Evolutionary conservation across 73 alveolate genomes (phyloP), one percentile per base, ranked within the genome.

Genomic region (Blepharisma japonicum): DNA sequence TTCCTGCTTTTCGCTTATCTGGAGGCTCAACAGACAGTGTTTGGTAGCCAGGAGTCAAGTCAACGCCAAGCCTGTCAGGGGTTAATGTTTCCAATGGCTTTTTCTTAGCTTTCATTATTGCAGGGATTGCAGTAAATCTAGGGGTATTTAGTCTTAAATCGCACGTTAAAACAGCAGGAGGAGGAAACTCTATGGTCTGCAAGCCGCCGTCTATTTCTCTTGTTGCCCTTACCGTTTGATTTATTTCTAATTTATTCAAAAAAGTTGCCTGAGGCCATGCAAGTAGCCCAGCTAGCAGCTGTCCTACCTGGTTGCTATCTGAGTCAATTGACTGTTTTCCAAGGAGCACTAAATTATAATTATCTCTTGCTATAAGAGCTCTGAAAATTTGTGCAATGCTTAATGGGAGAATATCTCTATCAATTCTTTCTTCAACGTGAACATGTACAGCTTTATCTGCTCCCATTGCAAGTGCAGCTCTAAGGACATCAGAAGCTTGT

Each of bases 191-290:
- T 11, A 92, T 77, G 68, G 91, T 88, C 78, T 92, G 85, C 5
- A 92, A 86, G 20, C 98, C 98, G 25, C 92, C 95, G 55, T 92
- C 98, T 48, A 92, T 90, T 77, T 92, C 98, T 78, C 96, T 80
- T 7, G 92, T 80, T 6, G 91, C 95, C 45, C 76, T 47, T 9
- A 83, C 86, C 18, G 84, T 82, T 56, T 81, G 90, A 1, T 74
- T 77, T n/a, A 92, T 56, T 79, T 81, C 81, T 6, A 92, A 85
- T 72, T 87, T 78, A 4, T 91, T 80, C 21, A 90, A 84, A 86
- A 90, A 92, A 14, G 98, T 83, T 42, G 94, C 98, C 61, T 79
- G 90, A 32, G 98, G 98, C 81, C 95, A 71, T 45, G 84, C 90
- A 39, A 90, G 87, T 56, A 92, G 25, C 18, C 94, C 91, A 7